Evolutionary conservation across 1,139 yeast genomes (phyloP).

Genomic region (Lodderomyces margitis): DNA sequence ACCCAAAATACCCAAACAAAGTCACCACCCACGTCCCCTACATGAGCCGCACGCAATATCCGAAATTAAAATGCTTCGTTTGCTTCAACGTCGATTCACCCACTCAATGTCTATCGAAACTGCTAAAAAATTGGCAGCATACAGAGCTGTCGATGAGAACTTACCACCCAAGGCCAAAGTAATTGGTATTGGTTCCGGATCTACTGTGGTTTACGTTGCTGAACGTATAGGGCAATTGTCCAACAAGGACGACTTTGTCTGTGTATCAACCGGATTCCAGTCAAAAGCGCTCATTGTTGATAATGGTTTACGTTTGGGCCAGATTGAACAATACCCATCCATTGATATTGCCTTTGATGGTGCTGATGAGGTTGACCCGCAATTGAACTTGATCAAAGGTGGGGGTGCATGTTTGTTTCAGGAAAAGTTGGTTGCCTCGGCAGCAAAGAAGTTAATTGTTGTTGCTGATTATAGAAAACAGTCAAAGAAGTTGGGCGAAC

Average conservation of each 20-base stretch:
- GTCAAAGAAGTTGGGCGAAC: constrained; percentile 63
- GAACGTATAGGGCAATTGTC: constrained; percentile 79
- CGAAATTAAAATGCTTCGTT: background rate
- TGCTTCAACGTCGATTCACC: background rate
- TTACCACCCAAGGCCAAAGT: constrained; percentile 68
- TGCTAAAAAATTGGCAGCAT: constrained; percentile 86
- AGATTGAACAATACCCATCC: constrained; percentile 75
- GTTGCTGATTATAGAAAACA: constrained; percentile 93
- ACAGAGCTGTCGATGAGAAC: constrained; percentile 88
- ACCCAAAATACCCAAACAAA: too few species aligned
- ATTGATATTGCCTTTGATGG: constrained; percentile 97
- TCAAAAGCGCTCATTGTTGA: constrained; percentile 80
- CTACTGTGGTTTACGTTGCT: constrained; percentile 94
- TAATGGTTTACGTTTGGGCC: constrained; percentile 75
- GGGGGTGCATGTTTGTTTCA: constrained; percentile 99
- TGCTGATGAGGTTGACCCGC: constrained; percentile 90
- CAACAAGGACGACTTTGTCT: constrained; percentile 59
- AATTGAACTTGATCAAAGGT: constrained; percentile 88
- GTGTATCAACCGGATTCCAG: constrained; percentile 97
- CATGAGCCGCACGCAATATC: background rate
- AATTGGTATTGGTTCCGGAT: constrained; percentile 94
- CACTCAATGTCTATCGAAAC: constrained; percentile 40
- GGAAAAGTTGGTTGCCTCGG: constrained; percentile 88
- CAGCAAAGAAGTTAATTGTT: constrained; percentile 72
- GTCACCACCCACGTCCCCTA: background rate